These are phyloP conservation scores for Paraconiothyrium brasiliense DNA, from an alignment of 2,329 filamentous ascomycete genomes.

Conservation along the genomic window DNA sequence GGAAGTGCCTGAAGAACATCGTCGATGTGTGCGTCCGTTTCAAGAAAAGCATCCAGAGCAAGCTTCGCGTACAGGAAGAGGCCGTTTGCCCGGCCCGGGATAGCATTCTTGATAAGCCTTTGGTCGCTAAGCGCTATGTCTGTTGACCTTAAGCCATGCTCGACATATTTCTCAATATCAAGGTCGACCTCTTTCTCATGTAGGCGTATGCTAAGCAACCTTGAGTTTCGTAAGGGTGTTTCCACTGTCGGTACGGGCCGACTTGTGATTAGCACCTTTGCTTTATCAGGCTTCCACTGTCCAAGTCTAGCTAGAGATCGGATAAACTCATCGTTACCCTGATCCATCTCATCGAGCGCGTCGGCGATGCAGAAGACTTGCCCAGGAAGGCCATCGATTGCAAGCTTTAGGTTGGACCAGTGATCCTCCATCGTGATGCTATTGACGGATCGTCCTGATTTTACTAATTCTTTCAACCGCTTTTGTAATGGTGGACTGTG, in stretches of 20 bases:
- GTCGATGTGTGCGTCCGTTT: constrained; percentile 32
- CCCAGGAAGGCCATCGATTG: constrained; percentile 19
- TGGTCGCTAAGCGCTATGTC: constrained; percentile 16
- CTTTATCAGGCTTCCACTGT: constrained; percentile 34
- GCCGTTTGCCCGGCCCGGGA: constrained; percentile 53
- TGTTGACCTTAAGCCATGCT: constrained; percentile 27
- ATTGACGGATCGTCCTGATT: constrained; percentile 10
- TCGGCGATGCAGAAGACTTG: constrained; percentile 55
- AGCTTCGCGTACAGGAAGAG: constrained; percentile 59
- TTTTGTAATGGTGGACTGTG: constrained; percentile 37
- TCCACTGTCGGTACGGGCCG: constrained; percentile 50
- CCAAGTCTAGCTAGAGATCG: constrained; percentile 45
- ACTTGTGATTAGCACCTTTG: constrained; percentile 59
- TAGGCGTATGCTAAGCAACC: constrained; percentile 50
- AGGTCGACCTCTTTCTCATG: constrained; percentile 48
- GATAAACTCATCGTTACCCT: constrained; percentile 51
- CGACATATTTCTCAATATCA: constrained; percentile 55
- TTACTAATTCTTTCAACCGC: constrained; percentile 20
- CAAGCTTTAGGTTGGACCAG: constrained; percentile 23
- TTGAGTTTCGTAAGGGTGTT: constrained; percentile 34
- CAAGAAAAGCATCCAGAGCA: constrained; percentile 51
- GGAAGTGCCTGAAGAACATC: constrained; percentile 47
- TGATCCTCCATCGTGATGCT: constrained; percentile 24
- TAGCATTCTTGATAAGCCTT: constrained; percentile 30
- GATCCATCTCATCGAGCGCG: constrained; percentile 60